Evolutionary conservation across 176 grass and related monocot genomes (phyloP), one percentile per base, ranked within the genome.

Genomic region (Hordeum marinum): DNA sequence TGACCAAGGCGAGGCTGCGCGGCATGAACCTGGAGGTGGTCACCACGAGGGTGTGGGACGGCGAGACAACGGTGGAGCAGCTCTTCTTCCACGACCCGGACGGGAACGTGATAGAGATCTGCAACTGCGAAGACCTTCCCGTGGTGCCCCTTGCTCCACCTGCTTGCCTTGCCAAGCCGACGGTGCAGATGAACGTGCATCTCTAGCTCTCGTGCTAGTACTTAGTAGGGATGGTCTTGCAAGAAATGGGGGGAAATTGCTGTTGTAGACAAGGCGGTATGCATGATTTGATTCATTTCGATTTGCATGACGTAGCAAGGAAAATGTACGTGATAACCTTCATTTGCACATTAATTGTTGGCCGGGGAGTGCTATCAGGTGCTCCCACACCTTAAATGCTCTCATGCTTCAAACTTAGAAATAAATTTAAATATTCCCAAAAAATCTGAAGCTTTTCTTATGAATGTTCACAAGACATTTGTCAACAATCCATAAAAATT

Each of bases 51-150:
- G 85, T 95, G 1, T 54, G 52, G 61, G 93, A 98, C 57, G 87
- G 89, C 10, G 83, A 66, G 2, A 79, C 94, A 9, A 72, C 79
- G 35, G 91, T 94, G 74, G 87, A 92, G 66, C 93, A 95, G 55
- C 88, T 98, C 81, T 98, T 95, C 75, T 92, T 98, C 72, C 96
- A 95, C 29, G 91, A 95, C 25, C 96, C 96, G 0, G 93, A 98
- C 50, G 70, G 84, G 23, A 94, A 98, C 36, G 62, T 91, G 83
- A 94, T 98, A 32, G 93, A 95, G 89, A 89, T 95, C 67, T 98
- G 91, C 68, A 86, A 94, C 25, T 95, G 96, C 62, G 82, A 94
- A 40, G 92, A 94, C 60, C 81, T 95, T 5, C 88, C 93, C 7
- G 85, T 95, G 8, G 34, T 86, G 80, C 88, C 81, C 34, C 62